Base-by-base conservation (phyloP, 257 asterid species). In the Thymus quinquecostatus region DNA sequence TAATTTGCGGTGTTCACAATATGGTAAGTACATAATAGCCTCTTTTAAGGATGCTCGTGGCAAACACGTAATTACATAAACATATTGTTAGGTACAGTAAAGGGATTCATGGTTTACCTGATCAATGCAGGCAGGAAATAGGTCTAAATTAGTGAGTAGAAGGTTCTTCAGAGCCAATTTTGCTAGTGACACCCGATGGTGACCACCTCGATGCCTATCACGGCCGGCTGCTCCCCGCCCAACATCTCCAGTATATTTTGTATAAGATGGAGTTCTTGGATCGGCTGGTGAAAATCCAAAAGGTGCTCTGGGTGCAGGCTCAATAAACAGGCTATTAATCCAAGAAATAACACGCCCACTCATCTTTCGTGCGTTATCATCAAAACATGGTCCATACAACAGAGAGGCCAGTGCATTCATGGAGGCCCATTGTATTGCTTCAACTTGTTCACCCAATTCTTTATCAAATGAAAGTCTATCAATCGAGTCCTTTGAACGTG, bases 401-500 rank as follows among this genome's bases (percentile, higher is more conserved):
- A 95, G 87, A 47, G 99, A 92, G 63, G 99, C 98, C 99, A 95
- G 89, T n/a, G 99, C 99, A 74, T 92, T 90, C 99, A 95, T 92
- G 76, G 98, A 89, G 64, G 98, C 96, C 98, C 98, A 92, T 74
- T 95, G 99, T 78, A 95, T 92, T 71, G 97, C 97, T 81, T 95
- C 99, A 32, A 95, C 96, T 85, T 95, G 99, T 82, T 95, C 99
- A 58, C 86, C 72, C 85, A 95, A 69, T 75, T 95, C 99, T 78
- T 87, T 92, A 80, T 95, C 99, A 77, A 95, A 95, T 72, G 99
- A 88, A 71, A 95, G 87, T 79, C 89, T 92, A 79, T 95, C 99
- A 2, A 88, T 83, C 28, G 99, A 95, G 82, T 95, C 98, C 75
- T 95, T 95, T 45, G 99, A 95, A 60, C 99, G 86, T 75, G 89